Evolutionary conservation across 2,329 filamentous ascomycete genomes (phyloP).

Genomic region (Onygenales sp.): DNA sequence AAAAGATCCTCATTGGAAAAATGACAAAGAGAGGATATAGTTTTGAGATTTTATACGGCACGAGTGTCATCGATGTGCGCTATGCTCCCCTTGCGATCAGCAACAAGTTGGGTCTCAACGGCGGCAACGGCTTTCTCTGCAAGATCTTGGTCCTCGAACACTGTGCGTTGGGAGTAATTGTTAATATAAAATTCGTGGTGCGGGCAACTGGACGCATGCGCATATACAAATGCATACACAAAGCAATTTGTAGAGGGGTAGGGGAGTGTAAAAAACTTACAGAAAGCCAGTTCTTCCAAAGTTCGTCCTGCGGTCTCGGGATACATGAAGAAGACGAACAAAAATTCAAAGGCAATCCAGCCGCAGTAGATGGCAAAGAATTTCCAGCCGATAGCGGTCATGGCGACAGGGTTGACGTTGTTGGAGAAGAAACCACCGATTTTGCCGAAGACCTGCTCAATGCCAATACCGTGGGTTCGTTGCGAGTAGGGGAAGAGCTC

Average conservation of each 20-base stretch:
- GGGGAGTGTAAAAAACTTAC: conserved; percentile 18
- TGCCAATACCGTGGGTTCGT: conserved; percentile 49
- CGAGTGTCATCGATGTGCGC: neutral
- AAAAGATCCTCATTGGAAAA: too few species aligned
- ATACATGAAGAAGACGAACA: conserved; percentile 37
- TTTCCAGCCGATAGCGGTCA: conserved; percentile 36
- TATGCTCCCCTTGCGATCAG: conserved; percentile 10
- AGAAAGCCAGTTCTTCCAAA: conserved; percentile 39
- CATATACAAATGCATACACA: neutral
- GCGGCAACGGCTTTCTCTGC: conserved; percentile 26
- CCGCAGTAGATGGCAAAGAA: conserved; percentile 37
- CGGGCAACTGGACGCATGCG: neutral
- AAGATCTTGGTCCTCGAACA: conserved; percentile 29
- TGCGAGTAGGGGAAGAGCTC: conserved; percentile 52
- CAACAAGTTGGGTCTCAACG: conserved; percentile 27
- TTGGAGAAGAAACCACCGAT: conserved; percentile 42
- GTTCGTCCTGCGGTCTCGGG: conserved; percentile 35
- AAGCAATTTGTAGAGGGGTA: conserved; percentile 6
- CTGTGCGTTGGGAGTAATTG: conserved; percentile 10
- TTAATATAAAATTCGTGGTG: neutral
- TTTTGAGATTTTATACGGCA: neutral
- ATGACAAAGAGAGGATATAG: too few species aligned
- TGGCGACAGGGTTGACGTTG: conserved; percentile 39
- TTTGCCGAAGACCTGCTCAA: conserved; percentile 47
- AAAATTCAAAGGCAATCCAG: conserved; percentile 33